Evolutionary conservation across 1,284 basidiomycete genomes (phyloP), one percentile per base, ranked within the genome.

Genomic region (Malassezia dermatis): DNA sequence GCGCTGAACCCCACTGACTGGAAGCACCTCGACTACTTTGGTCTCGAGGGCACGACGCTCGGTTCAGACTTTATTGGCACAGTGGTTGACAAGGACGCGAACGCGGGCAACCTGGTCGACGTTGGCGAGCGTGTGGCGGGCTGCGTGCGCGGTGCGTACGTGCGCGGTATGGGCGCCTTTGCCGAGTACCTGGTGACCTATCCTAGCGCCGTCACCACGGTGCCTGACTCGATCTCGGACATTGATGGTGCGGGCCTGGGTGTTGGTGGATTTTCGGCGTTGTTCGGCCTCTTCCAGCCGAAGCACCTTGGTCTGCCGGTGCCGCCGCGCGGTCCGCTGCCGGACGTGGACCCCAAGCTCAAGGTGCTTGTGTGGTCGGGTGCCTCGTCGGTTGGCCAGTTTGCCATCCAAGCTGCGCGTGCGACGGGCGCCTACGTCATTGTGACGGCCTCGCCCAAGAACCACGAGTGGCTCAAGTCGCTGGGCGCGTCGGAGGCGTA

Each of bases 31-130:
- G 74, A 75, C 71, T 51, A 66, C 42, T 55, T 70, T 21, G 51
- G 63, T 4, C 75, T 63, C 62, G 64, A 71, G 8, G 71, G 71
- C 39, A 75, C 77, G 8, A 71, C 81, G 7, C 69, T 81, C 10
- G 84, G 84, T 5, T 77, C 74, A 17, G 84, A 86, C 63, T 79
- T 79, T 43, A 78, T 80, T 27, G 84, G 84, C 11, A 75, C 78
- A 3, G 79, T 85, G 21, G 79, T 78, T 21, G 76, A 77, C 45
- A 67, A 84, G 32, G 83, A 60, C 1, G 53, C 59, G 23, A 32
- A 57, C 11, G 59, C 57, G 27, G 51, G 58, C 32, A 53, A 75
- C 32, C 45, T 50, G n/a, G 51, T 83, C 64, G 71, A 76, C 43
- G 77, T 79, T 32, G 83, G 83, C 2, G 82, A 85, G 65, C 77